These are phyloP conservation scores for Medicago arabica DNA, from an alignment of 306 rosid genomes.

Conservation along the genomic window DNA sequence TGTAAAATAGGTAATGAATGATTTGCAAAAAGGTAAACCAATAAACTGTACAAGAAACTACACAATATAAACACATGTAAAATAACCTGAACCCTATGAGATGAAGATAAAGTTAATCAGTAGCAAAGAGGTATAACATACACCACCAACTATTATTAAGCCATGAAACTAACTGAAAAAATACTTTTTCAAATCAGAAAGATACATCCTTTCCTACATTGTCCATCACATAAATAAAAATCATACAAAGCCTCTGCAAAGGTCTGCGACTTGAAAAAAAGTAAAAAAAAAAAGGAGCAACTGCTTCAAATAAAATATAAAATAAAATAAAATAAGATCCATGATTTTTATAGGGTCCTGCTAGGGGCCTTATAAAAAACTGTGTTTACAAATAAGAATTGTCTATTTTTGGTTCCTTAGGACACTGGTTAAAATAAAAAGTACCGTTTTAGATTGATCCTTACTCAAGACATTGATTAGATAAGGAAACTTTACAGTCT, in stretches of 20 bases:
- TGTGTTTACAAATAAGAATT: background rate
- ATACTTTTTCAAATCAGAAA: slow-evolving; percentile 21
- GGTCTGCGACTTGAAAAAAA: slow-evolving; percentile 15
- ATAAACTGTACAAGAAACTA: slow-evolving; percentile 30
- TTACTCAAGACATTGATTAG: background rate
- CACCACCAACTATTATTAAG: slow-evolving; percentile 20
- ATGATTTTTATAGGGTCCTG: background rate
- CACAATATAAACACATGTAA: slow-evolving; percentile 27
- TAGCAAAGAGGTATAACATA: slow-evolving; percentile 16
- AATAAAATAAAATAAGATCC: slow-evolving; percentile 22
- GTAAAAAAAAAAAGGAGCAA: background rate
- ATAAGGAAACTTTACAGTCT: background rate
- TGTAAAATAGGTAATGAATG: slow-evolving; percentile 34
- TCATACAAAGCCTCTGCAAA: background rate
- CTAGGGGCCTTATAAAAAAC: background rate
- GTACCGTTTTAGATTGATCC: background rate
- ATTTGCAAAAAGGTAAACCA: slow-evolving; percentile 30
- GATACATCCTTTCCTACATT: slow-evolving; percentile 6
- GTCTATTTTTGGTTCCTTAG: background rate
- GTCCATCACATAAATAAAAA: slow-evolving; percentile 16
- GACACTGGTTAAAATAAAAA: background rate
- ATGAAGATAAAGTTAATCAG: background rate
- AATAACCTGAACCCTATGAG: slow-evolving; percentile 19
- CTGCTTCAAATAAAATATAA: background rate
- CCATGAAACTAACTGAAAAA: slow-evolving; percentile 22